Evolutionary conservation across 2,329 filamentous ascomycete species (phyloP), one percentile per base, ranked within the genome.

Genomic region (Paracoccidioides lutzii): DNA sequence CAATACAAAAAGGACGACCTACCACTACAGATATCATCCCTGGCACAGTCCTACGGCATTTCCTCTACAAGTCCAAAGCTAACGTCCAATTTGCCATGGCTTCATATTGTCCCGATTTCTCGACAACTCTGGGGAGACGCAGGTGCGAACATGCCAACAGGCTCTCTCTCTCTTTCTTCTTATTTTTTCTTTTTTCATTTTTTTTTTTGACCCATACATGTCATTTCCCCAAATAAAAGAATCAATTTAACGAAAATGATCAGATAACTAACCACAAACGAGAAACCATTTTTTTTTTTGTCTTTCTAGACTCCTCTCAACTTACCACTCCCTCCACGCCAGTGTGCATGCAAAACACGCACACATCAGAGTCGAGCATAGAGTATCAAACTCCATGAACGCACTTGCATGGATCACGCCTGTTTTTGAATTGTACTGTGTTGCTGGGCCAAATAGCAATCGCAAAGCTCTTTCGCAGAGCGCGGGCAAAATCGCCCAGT

Each of bases 11-110:
- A 38, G 89, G 90, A 9, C 85, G 91, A 8, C 84, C 87, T 0
- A 76, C 74, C 32, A 80, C 85, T 57, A 80, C 82, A 14, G 85
- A 93, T 57, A 84, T 98, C 57, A 80, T 90, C 0, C 87, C 90
- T 0, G 87, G 86, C 30, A 87, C 85, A 14, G 83, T 86, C 37
- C 75, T 97, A 53, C 84, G 86, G 62, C 93, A 98, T 74, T 98
- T 97, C 66, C 73, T 98, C 15, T 98, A 95, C 78, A 98, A 97
- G 71, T 95, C 88, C 14, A 82, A 88, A 58, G 84, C 85, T 22
- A 95, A 98, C 64, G 93, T 98, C 33, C 94, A 98, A 69, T 98
- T 96, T 70, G 86, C 83, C 62, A 95, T 95, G 88, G 87, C 90
- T 1, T 83, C 87, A 0, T 85, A 89, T 58, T 77, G 82, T 8